A percentile compares a stretch with the other conserved stretches of the same genome.
These are phyloP conservation scores for Candida tetrigidarum DNA, from an alignment of 1,139 yeast species.

Conservation along the genomic window DNA sequence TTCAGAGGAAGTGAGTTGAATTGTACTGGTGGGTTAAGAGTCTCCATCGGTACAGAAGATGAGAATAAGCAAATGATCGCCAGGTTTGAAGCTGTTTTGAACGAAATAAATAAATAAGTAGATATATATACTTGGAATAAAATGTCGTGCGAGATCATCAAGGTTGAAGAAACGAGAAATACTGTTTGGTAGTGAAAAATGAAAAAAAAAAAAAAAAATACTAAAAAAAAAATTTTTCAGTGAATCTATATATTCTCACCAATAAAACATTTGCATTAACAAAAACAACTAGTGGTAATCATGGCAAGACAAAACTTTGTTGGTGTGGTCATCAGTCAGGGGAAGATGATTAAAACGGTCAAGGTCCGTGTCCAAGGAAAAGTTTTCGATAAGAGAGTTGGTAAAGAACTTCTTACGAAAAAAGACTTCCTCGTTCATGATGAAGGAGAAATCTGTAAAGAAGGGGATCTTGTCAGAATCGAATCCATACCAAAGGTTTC, in stretches of 20 bases:
- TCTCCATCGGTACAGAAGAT: slow-evolving; percentile 80
- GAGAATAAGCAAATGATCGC: slow-evolving; percentile 67
- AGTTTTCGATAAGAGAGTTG: slow-evolving; percentile 68
- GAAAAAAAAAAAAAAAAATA: no score
- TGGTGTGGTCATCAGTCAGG: slow-evolving; percentile 94
- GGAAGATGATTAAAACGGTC: slow-evolving; percentile 94
- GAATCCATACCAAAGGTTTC: slow-evolving; percentile 89
- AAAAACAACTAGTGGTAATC: slow-evolving; percentile 3
- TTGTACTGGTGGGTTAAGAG: slow-evolving; percentile 84
- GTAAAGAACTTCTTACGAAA: slow-evolving; percentile 76
- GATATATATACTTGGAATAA: no score
- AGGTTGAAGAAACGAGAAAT: no score
- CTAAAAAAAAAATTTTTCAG: no score
- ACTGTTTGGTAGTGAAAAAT: no score
- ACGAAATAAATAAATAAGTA: slow-evolving; percentile 13
- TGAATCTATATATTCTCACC: not conserved
- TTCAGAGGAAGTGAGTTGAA: slow-evolving; percentile 90
- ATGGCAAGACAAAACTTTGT: slow-evolving; percentile 92
- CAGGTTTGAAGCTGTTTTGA: slow-evolving; percentile 39
- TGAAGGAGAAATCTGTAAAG: slow-evolving; percentile 88
- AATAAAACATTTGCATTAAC: not conserved
- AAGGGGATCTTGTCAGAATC: slow-evolving; percentile 94
- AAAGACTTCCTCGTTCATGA: slow-evolving; percentile 93
- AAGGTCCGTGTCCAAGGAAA: slow-evolving; percentile 86
- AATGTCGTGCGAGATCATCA: not conserved